These are phyloP conservation scores for barley (Hordeum vulgare) DNA, from an alignment of 176 grass and related monocot species.

Conservation along the genomic window DNA sequence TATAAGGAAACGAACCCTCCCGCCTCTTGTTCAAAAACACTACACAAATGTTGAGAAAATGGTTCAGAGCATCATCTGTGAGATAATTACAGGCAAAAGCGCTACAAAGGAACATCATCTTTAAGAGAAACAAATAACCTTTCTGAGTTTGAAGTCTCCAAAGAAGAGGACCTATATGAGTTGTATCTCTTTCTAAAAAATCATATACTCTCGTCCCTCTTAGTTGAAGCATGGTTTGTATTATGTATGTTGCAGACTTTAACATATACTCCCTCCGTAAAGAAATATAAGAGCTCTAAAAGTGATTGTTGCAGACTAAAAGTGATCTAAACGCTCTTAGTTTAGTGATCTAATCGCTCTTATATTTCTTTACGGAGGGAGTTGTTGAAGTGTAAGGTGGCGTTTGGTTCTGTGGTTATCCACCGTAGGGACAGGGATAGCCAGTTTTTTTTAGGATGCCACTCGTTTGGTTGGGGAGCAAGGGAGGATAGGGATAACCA, in stretches of 20 bases:
- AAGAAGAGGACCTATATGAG: not conserved
- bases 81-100: slow-evolving; percentile 6
- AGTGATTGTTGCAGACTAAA: no score
- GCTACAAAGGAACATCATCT: not conserved
- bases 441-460: no score
- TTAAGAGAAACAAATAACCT: not conserved
- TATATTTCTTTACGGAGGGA: no score
- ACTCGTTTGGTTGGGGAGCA: no score
- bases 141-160: not conserved
- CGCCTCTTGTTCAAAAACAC: slow-evolving; percentile 17
- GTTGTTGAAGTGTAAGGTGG: no score
- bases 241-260: not conserved
- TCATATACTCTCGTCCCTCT: not conserved
- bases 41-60: not conserved
- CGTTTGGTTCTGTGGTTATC: no score
- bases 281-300: no score
- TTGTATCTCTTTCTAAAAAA: not conserved
- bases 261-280: no score
- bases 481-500: no score
- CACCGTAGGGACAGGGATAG: no score
- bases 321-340: no score
- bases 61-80: not conserved
- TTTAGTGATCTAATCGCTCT: no score
- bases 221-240: not conserved
- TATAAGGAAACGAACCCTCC: slow-evolving; percentile 11